phyloP scores from a whole-genome alignment of 257 asterid species.

The Salvia splendens region DNA sequence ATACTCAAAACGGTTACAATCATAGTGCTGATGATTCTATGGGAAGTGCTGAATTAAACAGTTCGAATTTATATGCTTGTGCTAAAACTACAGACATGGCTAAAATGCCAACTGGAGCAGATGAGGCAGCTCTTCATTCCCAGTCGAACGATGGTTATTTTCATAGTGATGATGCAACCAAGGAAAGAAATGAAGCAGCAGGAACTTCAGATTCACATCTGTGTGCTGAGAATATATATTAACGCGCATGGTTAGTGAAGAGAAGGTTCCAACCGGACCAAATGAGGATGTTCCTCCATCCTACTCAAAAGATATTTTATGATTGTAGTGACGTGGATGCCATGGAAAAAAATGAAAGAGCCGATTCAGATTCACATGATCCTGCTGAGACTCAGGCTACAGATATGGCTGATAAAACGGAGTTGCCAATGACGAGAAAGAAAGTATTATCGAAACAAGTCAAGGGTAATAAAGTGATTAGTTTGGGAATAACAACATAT shows the following conservation, averaged over 20 bases:
- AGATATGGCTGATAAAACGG: not conserved
- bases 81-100: not conserved
- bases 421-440: slow-evolving; percentile 11
- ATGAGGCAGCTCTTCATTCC: slow-evolving; percentile 21
- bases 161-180: not conserved
- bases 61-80: not conserved
- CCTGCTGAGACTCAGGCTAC: not conserved
- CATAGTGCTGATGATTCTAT: not conserved
- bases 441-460: slow-evolving; percentile 5
- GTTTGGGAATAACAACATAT: not conserved
- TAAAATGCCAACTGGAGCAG: not conserved
- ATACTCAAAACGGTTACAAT: not conserved
- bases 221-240: not conserved
- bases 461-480: not conserved
- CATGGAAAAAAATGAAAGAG: not conserved
- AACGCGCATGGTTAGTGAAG: not conserved
- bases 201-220: not conserved
- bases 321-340: not conserved
- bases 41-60: not conserved
- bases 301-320: not conserved
- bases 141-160: not conserved
- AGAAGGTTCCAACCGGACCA: not conserved
- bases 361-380: not conserved
- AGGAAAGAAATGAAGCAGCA: too few species aligned
- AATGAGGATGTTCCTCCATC: slow-evolving; percentile 23